phyloP scores from a whole-genome alignment of 805 yeast species.

The Saccharomycopsis sp. region DNA sequence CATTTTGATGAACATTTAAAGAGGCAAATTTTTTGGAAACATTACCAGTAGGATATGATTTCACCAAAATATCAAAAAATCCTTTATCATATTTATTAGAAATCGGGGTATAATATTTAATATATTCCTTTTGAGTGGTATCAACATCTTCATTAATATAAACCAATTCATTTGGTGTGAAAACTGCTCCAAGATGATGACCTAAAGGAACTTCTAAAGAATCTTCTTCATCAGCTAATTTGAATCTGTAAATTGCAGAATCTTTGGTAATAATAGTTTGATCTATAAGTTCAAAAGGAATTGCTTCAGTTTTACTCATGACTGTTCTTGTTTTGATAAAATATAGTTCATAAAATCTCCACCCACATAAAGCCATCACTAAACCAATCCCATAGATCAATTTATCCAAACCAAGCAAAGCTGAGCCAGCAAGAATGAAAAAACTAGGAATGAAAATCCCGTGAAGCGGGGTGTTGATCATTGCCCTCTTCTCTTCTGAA shows the following conservation, averaged over 20 bases:
- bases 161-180: conserved; percentile 18
- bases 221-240: conserved; percentile 49
- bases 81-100: conserved; percentile 62
- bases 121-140: conserved; percentile 27
- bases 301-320: conserved; percentile 44
- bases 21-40: conserved; percentile 60
- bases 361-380: conserved; percentile 27
- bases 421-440: conserved; percentile 49
- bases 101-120: conserved; percentile 70
- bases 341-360: conserved; percentile 29
- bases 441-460: conserved; percentile 64
- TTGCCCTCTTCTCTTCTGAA: not conserved
- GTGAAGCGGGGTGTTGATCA: conserved; percentile 41
- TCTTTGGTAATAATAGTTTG: conserved; percentile 64
- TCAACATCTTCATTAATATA: conserved; percentile 7
- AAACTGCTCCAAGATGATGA: conserved; percentile 55
- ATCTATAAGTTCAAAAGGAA: conserved; percentile 57
- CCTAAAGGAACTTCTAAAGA: conserved; percentile 62
- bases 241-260: conserved; percentile 64
- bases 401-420: conserved; percentile 37
- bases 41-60: conserved; percentile 62
- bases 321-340: conserved; percentile 23
- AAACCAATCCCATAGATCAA: conserved; percentile 23
- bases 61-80: conserved; percentile 65
- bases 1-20: conserved; percentile 53